Evolutionary conservation across 2,329 filamentous ascomycete genomes (phyloP), one percentile per base, ranked within the genome.

Genomic region (Microdochium nivale): DNA sequence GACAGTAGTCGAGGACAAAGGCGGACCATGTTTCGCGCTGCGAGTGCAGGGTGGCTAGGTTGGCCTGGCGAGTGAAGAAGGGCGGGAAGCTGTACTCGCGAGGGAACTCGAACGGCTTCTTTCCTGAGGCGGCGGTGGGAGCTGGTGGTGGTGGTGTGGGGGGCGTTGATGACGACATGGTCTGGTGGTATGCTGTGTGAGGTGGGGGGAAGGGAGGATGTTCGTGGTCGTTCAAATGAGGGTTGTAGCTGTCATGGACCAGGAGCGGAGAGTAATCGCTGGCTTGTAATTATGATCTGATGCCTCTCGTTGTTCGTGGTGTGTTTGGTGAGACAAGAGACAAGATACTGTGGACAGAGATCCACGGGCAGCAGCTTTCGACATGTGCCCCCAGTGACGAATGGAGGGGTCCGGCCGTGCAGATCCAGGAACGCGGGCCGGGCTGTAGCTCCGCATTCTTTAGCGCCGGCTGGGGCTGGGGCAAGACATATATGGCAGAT

Each of bases 11-110:
- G 55, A 90, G 89, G 64, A 97, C 82, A 16, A 96, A 81, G 30
- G 81, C 69, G n/a, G 87, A 84, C 94, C 94, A 99, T 70, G 91
- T 91, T 53, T 80, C 75, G 55, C 90, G 83, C 65, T 94, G 89
- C 47, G 85, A 83, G 69, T 85, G 81, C 64, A 79, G 84, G 10
- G 87, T 92, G 27, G 80, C 79, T 55, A 82, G 75, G 71, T 89
- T 89, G 33, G 84, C 80, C 69, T 94, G 88, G 51, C 82, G 83
- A 52, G 87, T 90, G 80, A 88, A 94, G 83, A 94, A 91, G 64
- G 88, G 85, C 0, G 88, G 88, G 74, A 90, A 92, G 71, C 75
- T 73, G 77, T 90, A 87, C 66, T 82, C 79, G 59, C 74, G 76
- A 3, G 82, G 82, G 67, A 83, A 86, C 37, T 60, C 51, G 67